Percentiles rank a stretch among this genome's conserved stretches.
These are phyloP conservation scores for Leccinum imitatum DNA, from an alignment of 768 basidiomycete species.

Conservation along the genomic window DNA sequence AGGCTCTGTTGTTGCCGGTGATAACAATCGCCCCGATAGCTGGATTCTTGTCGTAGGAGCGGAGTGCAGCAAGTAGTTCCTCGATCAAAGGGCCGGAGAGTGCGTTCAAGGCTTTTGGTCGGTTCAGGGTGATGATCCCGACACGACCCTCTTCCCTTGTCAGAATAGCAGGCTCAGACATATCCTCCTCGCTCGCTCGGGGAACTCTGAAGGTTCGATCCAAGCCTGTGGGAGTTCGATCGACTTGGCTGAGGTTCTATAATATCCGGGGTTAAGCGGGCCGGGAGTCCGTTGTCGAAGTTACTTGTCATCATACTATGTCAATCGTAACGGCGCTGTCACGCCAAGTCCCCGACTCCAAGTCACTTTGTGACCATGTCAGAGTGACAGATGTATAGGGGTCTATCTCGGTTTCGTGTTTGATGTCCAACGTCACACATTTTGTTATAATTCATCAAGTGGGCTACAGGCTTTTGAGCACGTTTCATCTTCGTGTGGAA, in stretches of 20 bases:
- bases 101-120: constrained; percentile 86
- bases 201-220: not conserved
- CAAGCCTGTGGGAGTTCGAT: not conserved
- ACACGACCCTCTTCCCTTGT: constrained; percentile 24
- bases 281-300: constrained; percentile 2
- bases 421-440: too few species aligned
- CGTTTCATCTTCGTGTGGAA: too few species aligned
- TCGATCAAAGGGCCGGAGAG: constrained; percentile 73
- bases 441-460: too few species aligned
- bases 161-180: constrained; percentile 26
- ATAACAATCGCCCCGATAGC: constrained; percentile 82
- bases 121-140: constrained; percentile 73
- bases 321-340: too few species aligned
- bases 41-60: constrained; percentile 64
- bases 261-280: not conserved
- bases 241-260: not conserved
- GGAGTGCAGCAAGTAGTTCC: constrained; percentile 77
- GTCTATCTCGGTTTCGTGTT: too few species aligned
- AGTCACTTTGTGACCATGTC: too few species aligned
- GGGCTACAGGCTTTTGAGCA: too few species aligned
- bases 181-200: constrained; percentile 1
- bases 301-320: not conserved
- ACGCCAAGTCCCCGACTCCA: too few species aligned
- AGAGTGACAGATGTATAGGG: too few species aligned
- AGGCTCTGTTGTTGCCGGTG: constrained; percentile 86